Evolutionary conservation across 2,329 filamentous ascomycete species (phyloP).

Genomic region (Calonectria hongkongensis): DNA sequence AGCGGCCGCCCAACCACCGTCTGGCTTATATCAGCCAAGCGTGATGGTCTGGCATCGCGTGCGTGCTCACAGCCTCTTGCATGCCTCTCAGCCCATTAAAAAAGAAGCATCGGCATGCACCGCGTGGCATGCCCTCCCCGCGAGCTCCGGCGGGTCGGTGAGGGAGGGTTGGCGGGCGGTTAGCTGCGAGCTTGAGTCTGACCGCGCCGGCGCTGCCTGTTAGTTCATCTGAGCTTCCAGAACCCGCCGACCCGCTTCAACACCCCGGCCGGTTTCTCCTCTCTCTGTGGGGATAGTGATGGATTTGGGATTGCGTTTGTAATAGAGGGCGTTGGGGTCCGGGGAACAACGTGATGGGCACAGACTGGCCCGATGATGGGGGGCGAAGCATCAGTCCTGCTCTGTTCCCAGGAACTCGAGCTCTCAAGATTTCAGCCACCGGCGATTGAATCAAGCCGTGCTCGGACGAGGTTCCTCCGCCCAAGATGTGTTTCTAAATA

Average conservation of each 20-base stretch:
- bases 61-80: constrained; percentile 30
- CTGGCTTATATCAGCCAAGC: constrained; percentile 32
- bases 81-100: constrained; percentile 2
- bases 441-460: neutral
- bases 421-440: neutral
- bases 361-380: neutral
- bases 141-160: constrained; percentile 4
- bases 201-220: neutral
- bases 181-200: constrained; percentile 3
- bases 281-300: neutral
- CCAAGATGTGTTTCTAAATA: constrained; percentile 15
- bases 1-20: constrained; percentile 33
- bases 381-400: neutral
- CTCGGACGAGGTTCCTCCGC: neutral
- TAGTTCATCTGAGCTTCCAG: constrained; percentile 17
- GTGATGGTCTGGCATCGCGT: constrained; percentile 7
- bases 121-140: constrained; percentile 13
- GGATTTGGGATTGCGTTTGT: neutral
- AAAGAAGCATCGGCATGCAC: constrained; percentile 10
- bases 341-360: neutral
- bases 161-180: constrained; percentile 1
- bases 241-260: constrained; percentile 15
- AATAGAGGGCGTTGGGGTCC: constrained; percentile 18
- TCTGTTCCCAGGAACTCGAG: neutral
- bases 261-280: neutral